phyloP scores from a whole-genome alignment of 2,329 filamentous ascomycete species.

The Aulographum hederae region DNA sequence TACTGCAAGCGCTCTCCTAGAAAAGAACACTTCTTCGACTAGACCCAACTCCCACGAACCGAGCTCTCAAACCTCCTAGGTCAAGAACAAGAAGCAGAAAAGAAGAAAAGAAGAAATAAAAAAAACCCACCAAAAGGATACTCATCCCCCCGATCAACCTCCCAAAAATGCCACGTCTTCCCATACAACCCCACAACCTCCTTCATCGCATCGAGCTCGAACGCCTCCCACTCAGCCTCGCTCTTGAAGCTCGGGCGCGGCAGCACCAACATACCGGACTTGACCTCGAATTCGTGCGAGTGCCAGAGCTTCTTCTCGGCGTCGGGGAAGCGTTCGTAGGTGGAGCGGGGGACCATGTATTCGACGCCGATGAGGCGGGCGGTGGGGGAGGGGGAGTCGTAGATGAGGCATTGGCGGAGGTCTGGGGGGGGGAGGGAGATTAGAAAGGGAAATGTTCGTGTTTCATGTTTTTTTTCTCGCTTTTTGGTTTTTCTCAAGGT shows the following conservation, averaged over 20 bases:
- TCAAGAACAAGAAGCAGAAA: no score
- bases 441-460: no score
- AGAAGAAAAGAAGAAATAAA: no score
- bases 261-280: conserved; percentile 8
- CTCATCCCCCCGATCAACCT: conserved; percentile 6
- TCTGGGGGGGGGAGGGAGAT: no score
- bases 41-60: no score
- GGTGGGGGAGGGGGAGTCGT: conserved; percentile 6
- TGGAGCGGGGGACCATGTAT: conserved; percentile 8
- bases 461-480: no score
- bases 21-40: no score
- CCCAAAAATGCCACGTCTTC: conserved; percentile 9
- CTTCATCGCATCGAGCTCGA: conserved; percentile 7
- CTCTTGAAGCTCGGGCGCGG: conserved; percentile 5
- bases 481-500: no score
- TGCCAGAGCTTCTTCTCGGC: conserved; percentile 9
- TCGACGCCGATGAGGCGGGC: conserved; percentile 8
- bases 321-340: conserved; percentile 6
- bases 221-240: conserved; percentile 7
- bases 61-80: no score
- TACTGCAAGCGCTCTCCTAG: no score
- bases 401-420: conserved; percentile 8
- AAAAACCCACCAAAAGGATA: conserved; percentile 3
- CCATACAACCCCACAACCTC: conserved; percentile 7
- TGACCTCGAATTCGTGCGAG: conserved; percentile 8